Evolutionary conservation across 305 asterid species (phyloP).

Genomic region (Plantago coronopus): DNA sequence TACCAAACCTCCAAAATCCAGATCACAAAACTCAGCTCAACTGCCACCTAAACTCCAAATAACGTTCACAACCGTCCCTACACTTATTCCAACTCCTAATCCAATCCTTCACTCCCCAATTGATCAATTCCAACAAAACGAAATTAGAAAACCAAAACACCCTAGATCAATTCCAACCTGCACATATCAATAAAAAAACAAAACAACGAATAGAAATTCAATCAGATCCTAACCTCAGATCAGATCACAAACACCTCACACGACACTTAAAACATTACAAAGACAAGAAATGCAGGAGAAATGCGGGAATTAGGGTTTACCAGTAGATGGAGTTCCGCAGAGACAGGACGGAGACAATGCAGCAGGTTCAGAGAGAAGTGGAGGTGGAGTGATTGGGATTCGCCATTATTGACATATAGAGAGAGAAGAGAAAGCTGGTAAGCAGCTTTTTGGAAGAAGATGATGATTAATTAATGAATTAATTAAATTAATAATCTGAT

Average conservation of each 20-base stretch:
- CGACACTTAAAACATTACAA: neutral
- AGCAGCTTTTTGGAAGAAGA: no score
- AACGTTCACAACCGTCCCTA: constrained; percentile 26
- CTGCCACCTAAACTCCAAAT: neutral
- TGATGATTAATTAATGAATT: no score
- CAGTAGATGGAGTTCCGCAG: neutral
- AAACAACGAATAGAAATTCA: no score
- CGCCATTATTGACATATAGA: no score
- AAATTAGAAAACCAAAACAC: constrained; percentile 20
- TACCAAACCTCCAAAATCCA: constrained; percentile 22
- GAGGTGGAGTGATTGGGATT: no score
- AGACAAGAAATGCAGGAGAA: neutral
- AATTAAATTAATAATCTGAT: no score
- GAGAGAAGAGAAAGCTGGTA: no score
- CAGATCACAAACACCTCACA: neutral
- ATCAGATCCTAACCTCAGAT: constrained; percentile 1
- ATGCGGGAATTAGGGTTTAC: neutral
- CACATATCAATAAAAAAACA: constrained; percentile 17
- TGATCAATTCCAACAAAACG: constrained; percentile 20
- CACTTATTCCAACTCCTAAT: constrained; percentile 17
- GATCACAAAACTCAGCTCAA: constrained; percentile 28
- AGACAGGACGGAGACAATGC: no score
- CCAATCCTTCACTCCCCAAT: constrained; percentile 22
- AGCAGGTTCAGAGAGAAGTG: no score
- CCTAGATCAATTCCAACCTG: constrained; percentile 41